These are phyloP conservation scores for Phytophthora nicotianae DNA, from an alignment of 352 stramenopile genomes.

Conservation along the genomic window DNA sequence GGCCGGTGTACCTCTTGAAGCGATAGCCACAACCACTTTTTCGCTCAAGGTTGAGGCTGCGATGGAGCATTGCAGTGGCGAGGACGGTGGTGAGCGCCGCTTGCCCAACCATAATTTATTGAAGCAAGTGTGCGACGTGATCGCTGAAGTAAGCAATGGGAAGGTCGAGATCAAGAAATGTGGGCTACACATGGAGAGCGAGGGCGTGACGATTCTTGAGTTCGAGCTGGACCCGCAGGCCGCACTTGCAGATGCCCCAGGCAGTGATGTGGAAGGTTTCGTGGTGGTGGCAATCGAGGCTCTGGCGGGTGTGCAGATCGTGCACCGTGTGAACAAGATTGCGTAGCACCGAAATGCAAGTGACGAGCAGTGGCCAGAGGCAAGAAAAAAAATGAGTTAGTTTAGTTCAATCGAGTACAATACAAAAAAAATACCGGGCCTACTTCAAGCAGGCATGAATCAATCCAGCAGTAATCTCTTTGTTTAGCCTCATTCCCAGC, in stretches of 20 bases:
- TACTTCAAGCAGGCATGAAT: slow-evolving; percentile 21
- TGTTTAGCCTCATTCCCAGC: too few relatives aligned
- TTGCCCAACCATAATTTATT: slow-evolving; percentile 88
- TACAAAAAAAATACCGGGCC: slow-evolving; percentile 34
- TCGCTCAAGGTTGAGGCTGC: slow-evolving; percentile 73
- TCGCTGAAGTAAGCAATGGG: slow-evolving; percentile 56
- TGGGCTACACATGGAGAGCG: slow-evolving; percentile 73
- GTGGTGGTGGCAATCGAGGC: slow-evolving; percentile 53
- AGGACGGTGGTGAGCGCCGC: slow-evolving; percentile 49
- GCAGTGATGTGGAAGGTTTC: slow-evolving; percentile 30
- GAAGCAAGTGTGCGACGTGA: slow-evolving; percentile 84
- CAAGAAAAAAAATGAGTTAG: slow-evolving; percentile 36
- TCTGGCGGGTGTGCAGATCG: slow-evolving; percentile 46
- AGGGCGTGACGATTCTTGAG: slow-evolving; percentile 74
- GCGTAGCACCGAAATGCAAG: slow-evolving; percentile 8
- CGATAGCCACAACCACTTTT: slow-evolving; percentile 43
- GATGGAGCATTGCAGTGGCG: slow-evolving; percentile 47
- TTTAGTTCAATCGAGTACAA: slow-evolving; percentile 44
- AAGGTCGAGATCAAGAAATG: slow-evolving; percentile 86
- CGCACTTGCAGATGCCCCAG: slow-evolving; percentile 27
- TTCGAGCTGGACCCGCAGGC: slow-evolving; percentile 68
- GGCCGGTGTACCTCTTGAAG: slow-evolving; percentile 8
- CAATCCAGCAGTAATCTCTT: too few relatives aligned
- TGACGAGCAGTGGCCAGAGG: background rate
- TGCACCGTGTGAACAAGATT: slow-evolving; percentile 41